Evolutionary conservation across 2,329 filamentous ascomycete genomes (phyloP), one percentile per base, ranked within the genome.

Genomic region (Tolypocladium cylindrosporum): DNA sequence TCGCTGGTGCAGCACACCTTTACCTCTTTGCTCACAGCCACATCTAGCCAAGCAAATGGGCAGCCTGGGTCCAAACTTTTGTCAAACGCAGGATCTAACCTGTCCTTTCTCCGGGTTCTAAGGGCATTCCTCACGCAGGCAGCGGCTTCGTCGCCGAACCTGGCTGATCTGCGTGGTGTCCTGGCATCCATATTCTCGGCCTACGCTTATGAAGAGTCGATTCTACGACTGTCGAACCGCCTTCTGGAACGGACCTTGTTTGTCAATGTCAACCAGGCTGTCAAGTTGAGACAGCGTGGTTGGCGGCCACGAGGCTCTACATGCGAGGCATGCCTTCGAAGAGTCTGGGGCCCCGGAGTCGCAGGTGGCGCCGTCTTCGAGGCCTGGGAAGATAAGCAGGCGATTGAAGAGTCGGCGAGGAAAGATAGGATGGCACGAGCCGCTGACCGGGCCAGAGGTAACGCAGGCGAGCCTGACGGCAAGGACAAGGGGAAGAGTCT

Each of bases 191-290:
- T 99, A 57, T 97, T 99, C 74, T 86, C 93, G 0, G 93, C 94
- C 0, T 99, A 99, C 69, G 88, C 91, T 0, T 97, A 97, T 69
- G 94, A 99, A 71, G 90, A 93, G 70, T 92, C 89, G 0, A 89
- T 99, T 19, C 80, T 99, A 24, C 80, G 83, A 1, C 82, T 99
- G 3, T 91, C 94, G 0, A 96, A 93, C 69, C 82, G 88, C 4
- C 85, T 99, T 58, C 79, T 99, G 0, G 92, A 96, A 61, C 87
- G 91, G 64, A 94, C 94, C 66, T 79, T 96, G 7, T 99, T 97
- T 66, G 83, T 88, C 45, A 88, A 90, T 62, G 90, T 99, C 41
- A 79, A 85, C 50, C 83, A 89, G 64, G 87, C 91, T 6, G 84
- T 89, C 9, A 79, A 82, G 57, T 80, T 94, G 7, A 81, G 94